phyloP scores from a whole-genome alignment of 176 grass and related monocot species.

The Zea mays region DNA sequence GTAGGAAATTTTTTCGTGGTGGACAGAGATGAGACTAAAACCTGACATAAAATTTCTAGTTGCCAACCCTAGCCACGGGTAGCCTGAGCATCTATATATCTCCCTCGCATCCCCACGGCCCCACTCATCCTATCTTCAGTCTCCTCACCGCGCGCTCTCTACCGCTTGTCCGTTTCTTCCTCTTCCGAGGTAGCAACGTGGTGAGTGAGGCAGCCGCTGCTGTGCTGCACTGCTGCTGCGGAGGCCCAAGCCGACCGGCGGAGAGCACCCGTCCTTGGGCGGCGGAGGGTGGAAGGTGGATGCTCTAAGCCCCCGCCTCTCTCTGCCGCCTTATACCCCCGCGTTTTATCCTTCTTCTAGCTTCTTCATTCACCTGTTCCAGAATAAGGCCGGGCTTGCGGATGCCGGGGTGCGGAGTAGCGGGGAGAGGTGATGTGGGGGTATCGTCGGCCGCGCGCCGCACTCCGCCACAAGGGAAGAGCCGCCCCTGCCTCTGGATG shows the following conservation, averaged over 20 bases:
- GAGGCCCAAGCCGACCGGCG: background rate
- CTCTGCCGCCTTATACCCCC: background rate
- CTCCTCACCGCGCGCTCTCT: conserved; percentile 1
- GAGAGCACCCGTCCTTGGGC: background rate
- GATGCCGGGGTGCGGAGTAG: conserved; percentile 3
- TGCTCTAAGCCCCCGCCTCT: background rate
- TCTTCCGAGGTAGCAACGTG: background rate
- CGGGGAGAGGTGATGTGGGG: conserved; percentile 4
- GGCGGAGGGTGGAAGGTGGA: background rate
- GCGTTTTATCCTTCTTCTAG: background rate
- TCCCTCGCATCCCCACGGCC: too few relatives aligned
- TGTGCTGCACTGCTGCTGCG: background rate
- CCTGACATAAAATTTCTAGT: background rate
- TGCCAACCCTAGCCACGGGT: background rate
- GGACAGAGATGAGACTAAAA: too few relatives aligned
- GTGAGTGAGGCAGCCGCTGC: background rate
- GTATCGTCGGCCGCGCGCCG: background rate
- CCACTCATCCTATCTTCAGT: background rate
- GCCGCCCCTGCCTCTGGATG: background rate
- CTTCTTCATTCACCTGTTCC: background rate
- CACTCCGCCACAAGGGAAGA: background rate
- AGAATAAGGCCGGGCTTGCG: background rate
- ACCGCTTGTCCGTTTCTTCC: background rate
- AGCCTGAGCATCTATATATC: too few relatives aligned
- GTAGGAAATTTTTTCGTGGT: too few relatives aligned